These are phyloP conservation scores for Rhododendron ferrugineum DNA, from an alignment of 148 eudicot genomes.

Conservation along the genomic window DNA sequence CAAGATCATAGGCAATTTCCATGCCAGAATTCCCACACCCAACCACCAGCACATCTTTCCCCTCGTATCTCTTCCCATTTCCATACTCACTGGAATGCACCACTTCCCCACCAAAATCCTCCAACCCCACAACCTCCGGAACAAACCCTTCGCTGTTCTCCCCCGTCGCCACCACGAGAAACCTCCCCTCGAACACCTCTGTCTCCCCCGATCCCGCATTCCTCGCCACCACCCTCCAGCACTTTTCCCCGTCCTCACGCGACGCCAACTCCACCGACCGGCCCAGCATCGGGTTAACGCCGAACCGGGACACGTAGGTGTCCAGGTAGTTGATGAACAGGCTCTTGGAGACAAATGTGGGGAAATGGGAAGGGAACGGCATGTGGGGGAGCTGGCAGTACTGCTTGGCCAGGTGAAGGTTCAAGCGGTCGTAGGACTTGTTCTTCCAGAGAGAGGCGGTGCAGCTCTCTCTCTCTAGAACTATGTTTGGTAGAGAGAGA, in stretches of 20 bases:
- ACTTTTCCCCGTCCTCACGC: neutral
- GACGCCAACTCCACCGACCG: conserved; percentile 15
- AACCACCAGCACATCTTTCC: conserved; percentile 17
- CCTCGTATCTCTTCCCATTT: neutral
- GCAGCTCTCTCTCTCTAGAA: conserved; percentile 27
- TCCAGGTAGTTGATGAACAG: conserved; percentile 15
- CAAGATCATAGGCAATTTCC: conserved; percentile 9
- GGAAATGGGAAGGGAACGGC: conserved; percentile 15
- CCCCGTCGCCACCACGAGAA: conserved; percentile 29
- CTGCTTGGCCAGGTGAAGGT: conserved; percentile 27
- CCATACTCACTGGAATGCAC: conserved; percentile 18
- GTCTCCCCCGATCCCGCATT: neutral
- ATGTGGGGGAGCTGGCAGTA: conserved; percentile 19
- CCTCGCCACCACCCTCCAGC: conserved; percentile 12
- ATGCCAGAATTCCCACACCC: neutral
- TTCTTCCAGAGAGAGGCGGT: conserved; percentile 23
- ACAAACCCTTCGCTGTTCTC: conserved; percentile 23
- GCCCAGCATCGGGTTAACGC: neutral
- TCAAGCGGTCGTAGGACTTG: conserved; percentile 16
- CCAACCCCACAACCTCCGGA: conserved; percentile 14
- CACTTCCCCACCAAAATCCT: conserved; percentile 14
- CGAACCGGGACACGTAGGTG: conserved; percentile 13
- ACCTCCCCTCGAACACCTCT: conserved; percentile 14
- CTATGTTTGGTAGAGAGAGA: conserved; percentile 17
- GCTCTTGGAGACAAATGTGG: conserved; percentile 18